Base-by-base conservation (phyloP, 805 yeast species). In the Candida coleopterorum region DNA sequence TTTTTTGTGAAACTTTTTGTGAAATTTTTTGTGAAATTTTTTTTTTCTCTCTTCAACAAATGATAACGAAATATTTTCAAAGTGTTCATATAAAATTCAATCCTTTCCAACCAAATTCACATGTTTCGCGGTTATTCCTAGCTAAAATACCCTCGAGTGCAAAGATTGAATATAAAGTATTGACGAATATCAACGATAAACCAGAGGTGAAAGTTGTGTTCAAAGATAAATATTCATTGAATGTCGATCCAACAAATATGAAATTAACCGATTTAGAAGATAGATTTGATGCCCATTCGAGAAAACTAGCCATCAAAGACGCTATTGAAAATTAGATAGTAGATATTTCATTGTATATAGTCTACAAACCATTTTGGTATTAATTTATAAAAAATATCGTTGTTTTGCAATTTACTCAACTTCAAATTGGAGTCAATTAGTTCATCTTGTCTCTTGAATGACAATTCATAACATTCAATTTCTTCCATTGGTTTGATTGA, bases 11-110 rank as follows among this genome's bases (percentile, higher is more conserved):
- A n/a, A n/a, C n/a, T n/a, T n/a, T n/a, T n/a, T n/a, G n/a, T n/a
- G n/a, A n/a, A n/a, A n/a, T n/a, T n/a, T n/a, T n/a, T n/a, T n/a
- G n/a, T n/a, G n/a, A n/a, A n/a, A n/a, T n/a, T n/a, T n/a, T n/a
- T n/a, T n/a, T n/a, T n/a, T n/a, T n/a, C n/a, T n/a, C n/a, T n/a
- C n/a, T n/a, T n/a, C n/a, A n/a, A n/a, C n/a, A n/a, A 23, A 89
- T 89, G 97, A 84, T 89, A 52, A 90, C 97, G 26, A 87, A 86
- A 61, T 89, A 83, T 63, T 86, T 90, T 64, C 70, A 88, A 24
- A 77, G 78, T 45, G 86, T 87, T 7, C 68, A 69, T 29, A 85
- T 90, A 29, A 78, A 71, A 52, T 86, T 89, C 70, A 78, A 85
- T 57, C 96, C 96, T 1, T 72, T 83, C 45, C 75, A 79, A 1